Evolutionary conservation across 2,329 filamentous ascomycete species (phyloP).

Genomic region (Thielaviopsis ethacetica): DNA sequence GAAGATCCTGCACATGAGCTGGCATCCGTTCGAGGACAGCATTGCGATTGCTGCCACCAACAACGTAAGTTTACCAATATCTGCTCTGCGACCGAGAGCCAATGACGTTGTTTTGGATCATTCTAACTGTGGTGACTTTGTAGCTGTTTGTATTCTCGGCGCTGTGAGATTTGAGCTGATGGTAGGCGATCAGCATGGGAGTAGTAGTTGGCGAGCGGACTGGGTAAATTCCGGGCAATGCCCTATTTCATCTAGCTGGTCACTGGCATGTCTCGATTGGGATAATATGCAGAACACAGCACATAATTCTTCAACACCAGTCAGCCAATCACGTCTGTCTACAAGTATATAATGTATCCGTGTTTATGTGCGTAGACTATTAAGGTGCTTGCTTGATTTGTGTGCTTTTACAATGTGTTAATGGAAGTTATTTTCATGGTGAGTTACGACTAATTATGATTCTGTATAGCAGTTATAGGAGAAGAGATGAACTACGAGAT

Average conservation of each 20-base stretch:
- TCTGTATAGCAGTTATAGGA: too few species aligned
- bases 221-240: not conserved
- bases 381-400: too few species aligned
- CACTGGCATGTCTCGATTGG: not conserved
- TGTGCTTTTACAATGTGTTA: too few species aligned
- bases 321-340: not conserved
- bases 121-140: conserved; percentile 15
- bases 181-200: not conserved
- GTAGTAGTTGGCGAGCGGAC: not conserved
- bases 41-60: conserved; percentile 99
- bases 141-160: conserved; percentile 68
- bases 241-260: not conserved
- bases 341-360: not conserved
- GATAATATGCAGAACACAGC: conserved; percentile 10
- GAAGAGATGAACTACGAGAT: too few species aligned
- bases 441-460: too few species aligned
- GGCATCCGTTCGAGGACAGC: conserved; percentile 98
- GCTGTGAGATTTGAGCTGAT: conserved; percentile 30
- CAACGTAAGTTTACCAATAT: conserved; percentile 54
- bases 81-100: not conserved
- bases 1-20: conserved; percentile 99
- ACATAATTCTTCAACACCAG: conserved; percentile 5
- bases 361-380: not conserved
- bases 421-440: too few species aligned
- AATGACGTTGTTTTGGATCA: not conserved